A percentile compares a stretch with the other conserved stretches of the same genome.
phyloP scores from a whole-genome alignment of 257 asterid genomes.

The Buddleja alternifolia region DNA sequence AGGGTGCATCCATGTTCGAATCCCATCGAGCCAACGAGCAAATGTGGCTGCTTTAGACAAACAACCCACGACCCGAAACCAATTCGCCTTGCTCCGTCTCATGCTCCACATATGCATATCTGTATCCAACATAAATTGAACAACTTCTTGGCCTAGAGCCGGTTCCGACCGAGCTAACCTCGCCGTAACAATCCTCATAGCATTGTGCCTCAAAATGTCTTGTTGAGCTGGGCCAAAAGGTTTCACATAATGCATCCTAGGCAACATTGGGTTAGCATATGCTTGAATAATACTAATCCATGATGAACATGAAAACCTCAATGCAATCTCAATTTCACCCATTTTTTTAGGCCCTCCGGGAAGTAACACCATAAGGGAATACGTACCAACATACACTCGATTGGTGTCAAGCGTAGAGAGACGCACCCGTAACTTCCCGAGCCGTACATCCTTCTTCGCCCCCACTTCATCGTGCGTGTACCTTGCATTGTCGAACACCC shows the following conservation, averaged over 20 bases:
- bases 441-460: slow-evolving; percentile 61
- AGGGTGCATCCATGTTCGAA: slow-evolving; percentile 69
- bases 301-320: slow-evolving; percentile 76
- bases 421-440: slow-evolving; percentile 83
- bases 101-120: slow-evolving; percentile 91
- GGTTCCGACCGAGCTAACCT: slow-evolving; percentile 86
- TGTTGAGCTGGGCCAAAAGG: slow-evolving; percentile 89
- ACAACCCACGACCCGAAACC: slow-evolving; percentile 86
- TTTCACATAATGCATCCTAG: slow-evolving; percentile 86
- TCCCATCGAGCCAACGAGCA: slow-evolving; percentile 72
- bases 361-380: slow-evolving; percentile 60
- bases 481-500: slow-evolving; percentile 84
- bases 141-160: slow-evolving; percentile 82
- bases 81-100: slow-evolving; percentile 92
- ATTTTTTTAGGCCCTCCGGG: slow-evolving; percentile 84
- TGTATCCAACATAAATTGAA: slow-evolving; percentile 83
- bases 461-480: slow-evolving; percentile 55
- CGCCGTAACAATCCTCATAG: slow-evolving; percentile 73
- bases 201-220: slow-evolving; percentile 74
- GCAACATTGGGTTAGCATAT: slow-evolving; percentile 73
- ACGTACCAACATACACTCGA: slow-evolving; percentile 71
- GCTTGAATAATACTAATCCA: slow-evolving; percentile 84
- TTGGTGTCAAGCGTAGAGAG: slow-evolving; percentile 82
- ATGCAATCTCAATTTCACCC: slow-evolving; percentile 86
- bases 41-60: slow-evolving; percentile 67